phyloP scores from a whole-genome alignment of 169 alveolate species.

The Eimeria tenella region DNA sequence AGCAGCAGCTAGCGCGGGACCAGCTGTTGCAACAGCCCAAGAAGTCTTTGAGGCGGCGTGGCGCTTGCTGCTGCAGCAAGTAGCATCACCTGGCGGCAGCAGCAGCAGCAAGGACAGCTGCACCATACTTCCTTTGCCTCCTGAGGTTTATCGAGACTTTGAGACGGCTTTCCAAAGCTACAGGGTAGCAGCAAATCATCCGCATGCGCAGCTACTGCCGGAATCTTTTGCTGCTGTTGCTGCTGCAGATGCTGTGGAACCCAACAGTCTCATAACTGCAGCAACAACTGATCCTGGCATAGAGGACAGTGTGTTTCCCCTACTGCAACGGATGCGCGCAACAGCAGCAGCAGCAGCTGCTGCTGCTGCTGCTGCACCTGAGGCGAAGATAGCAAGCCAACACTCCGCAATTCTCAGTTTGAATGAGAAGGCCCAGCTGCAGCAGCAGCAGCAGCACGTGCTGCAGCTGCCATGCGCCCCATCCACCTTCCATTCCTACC shows the following conservation, averaged over 20 bases:
- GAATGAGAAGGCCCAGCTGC: not conserved
- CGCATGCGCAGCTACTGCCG: conserved; percentile 3
- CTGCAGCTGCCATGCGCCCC: not conserved
- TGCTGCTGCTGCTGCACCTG: not conserved
- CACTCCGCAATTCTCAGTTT: not conserved
- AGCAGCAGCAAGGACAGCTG: not conserved
- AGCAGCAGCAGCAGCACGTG: not conserved
- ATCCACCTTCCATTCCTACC: not conserved
- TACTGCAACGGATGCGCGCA: conserved; percentile 25
- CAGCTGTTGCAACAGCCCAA: not conserved
- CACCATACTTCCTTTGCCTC: not conserved
- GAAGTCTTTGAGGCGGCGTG: not conserved
- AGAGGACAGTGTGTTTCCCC: not conserved
- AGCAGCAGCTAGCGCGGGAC: not conserved
- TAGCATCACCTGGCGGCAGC: not conserved
- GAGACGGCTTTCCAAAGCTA: conserved; percentile 7
- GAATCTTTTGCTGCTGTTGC: not conserved
- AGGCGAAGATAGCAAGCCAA: not conserved
- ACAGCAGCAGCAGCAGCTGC: conserved; percentile 29
- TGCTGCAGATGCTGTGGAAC: not conserved
- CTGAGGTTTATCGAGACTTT: not conserved
- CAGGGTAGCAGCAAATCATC: conserved; percentile 1
- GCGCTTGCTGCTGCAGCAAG: conserved; percentile 16
- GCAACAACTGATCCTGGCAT: not conserved
- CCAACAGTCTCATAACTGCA: not conserved